These are phyloP conservation scores for Russula brevipes DNA, from an alignment of 768 basidiomycete genomes.

Conservation along the genomic window DNA sequence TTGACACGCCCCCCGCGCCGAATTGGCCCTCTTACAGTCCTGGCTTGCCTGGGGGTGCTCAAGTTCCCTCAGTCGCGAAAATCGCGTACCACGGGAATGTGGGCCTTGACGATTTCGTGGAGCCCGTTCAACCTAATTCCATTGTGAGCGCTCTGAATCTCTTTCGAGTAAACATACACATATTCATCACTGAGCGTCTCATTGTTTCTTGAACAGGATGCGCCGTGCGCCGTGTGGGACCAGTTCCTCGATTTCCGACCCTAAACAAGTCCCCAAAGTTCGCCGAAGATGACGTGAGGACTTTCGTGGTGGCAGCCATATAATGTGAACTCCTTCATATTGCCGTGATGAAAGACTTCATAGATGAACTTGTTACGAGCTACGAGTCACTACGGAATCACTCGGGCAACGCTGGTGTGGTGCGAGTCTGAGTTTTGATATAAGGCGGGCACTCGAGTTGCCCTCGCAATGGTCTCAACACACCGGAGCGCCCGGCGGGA, in stretches of 20 bases:
- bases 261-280: not conserved
- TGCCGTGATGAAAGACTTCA: too few species aligned
- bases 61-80: slow-evolving; percentile 1
- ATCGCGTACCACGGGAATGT: slow-evolving; percentile 11
- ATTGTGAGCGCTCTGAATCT: not conserved
- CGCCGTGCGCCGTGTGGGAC: slow-evolving; percentile 1
- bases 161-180: too few species aligned
- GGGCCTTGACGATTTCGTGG: not conserved
- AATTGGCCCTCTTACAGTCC: slow-evolving; percentile 11
- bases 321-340: too few species aligned
- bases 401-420: too few species aligned
- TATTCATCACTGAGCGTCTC: not conserved
- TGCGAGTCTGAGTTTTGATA: too few species aligned
- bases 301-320: too few species aligned
- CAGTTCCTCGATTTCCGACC: not conserved
- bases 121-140: not conserved
- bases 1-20: not conserved
- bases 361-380: too few species aligned
- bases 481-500: too few species aligned
- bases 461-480: too few species aligned
- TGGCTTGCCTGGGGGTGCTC: not conserved
- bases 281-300: too few species aligned
- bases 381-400: too few species aligned
- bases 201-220: not conserved
- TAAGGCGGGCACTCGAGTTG: too few species aligned